A percentile compares a stretch with the other conserved stretches of the same genome.
phyloP scores from a whole-genome alignment of 305 asterid species.

The Lippia alba region DNA sequence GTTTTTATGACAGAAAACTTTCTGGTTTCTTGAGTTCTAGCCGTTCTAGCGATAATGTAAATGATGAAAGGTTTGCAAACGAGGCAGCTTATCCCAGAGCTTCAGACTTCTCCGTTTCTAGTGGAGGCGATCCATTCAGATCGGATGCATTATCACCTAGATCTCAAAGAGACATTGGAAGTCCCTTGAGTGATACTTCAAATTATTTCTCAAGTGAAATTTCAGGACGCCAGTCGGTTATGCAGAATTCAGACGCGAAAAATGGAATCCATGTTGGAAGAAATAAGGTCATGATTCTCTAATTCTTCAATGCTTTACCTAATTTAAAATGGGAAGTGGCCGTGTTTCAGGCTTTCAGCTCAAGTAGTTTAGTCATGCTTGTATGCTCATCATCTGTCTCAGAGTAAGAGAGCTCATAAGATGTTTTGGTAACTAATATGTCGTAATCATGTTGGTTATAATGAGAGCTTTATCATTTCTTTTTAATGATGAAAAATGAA shows the following conservation, averaged over 20 bases:
- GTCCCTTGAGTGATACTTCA: constrained; percentile 62
- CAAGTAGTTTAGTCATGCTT: constrained; percentile 14
- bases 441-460: no score
- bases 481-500: no score
- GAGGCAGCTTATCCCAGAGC: constrained; percentile 64
- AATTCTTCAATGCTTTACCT: constrained; percentile 19
- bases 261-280: constrained; percentile 41
- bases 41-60: constrained; percentile 55
- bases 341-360: constrained; percentile 16
- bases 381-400: constrained; percentile 5
- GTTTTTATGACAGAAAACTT: constrained; percentile 63
- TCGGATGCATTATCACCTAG: constrained; percentile 54
- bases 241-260: constrained; percentile 33
- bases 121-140: constrained; percentile 65
- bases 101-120: constrained; percentile 56
- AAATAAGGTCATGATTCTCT: constrained; percentile 44
- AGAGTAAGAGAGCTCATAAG: not conserved
- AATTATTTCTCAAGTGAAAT: constrained; percentile 50
- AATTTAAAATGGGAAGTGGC: constrained; percentile 1
- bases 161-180: constrained; percentile 62
- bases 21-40: constrained; percentile 78
- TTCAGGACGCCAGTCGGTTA: constrained; percentile 31
- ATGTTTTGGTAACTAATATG: no score
- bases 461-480: no score
- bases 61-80: constrained; percentile 62